Percentiles rank a stretch among this genome's conserved stretches.
These are phyloP conservation scores for Lantana camara DNA, from an alignment of 257 asterid genomes.

Conservation along the genomic window DNA sequence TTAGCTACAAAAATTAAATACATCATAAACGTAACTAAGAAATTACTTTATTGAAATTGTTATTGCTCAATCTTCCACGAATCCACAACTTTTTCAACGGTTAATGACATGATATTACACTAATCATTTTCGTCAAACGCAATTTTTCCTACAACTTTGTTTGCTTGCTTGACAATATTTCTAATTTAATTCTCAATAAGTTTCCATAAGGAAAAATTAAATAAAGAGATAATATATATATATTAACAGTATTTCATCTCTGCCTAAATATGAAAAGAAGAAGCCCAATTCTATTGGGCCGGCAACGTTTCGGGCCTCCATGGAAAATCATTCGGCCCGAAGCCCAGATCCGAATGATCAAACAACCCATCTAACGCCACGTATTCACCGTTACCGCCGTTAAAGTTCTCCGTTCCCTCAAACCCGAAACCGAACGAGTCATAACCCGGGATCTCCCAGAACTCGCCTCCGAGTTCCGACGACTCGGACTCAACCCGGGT, in stretches of 20 bases:
- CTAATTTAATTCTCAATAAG: slow-evolving; percentile 1
- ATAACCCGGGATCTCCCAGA: slow-evolving; percentile 55
- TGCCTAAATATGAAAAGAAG: not conserved
- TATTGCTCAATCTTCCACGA: too few relatives aligned
- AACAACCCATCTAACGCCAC: slow-evolving; percentile 70
- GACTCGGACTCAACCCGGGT: slow-evolving; percentile 46
- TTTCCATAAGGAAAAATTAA: slow-evolving; percentile 3
- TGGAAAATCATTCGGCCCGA: slow-evolving; percentile 50
- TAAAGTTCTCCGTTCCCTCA: slow-evolving; percentile 28
- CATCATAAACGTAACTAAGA: too few relatives aligned
- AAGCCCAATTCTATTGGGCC: slow-evolving; percentile 44
- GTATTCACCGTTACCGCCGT: slow-evolving; percentile 38
- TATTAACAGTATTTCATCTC: slow-evolving; percentile 30
- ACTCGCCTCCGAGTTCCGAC: slow-evolving; percentile 46
- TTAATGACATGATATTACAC: not conserved
- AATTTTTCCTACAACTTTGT: not conserved
- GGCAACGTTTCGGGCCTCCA: slow-evolving; percentile 67
- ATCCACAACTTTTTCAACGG: not conserved
- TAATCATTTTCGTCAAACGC: not conserved
- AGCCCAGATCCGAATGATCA: slow-evolving; percentile 67
- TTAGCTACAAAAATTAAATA: too few relatives aligned
- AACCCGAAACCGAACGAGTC: slow-evolving; percentile 60
- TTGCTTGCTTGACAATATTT: not conserved
- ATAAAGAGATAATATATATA: slow-evolving; percentile 9
- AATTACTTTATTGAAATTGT: too few relatives aligned